A percentile compares a stretch with the other conserved stretches of the same genome.
Evolutionary conservation across 2,329 filamentous ascomycete species (phyloP).

Genomic region (Pseudogymnoascus sp.): DNA sequence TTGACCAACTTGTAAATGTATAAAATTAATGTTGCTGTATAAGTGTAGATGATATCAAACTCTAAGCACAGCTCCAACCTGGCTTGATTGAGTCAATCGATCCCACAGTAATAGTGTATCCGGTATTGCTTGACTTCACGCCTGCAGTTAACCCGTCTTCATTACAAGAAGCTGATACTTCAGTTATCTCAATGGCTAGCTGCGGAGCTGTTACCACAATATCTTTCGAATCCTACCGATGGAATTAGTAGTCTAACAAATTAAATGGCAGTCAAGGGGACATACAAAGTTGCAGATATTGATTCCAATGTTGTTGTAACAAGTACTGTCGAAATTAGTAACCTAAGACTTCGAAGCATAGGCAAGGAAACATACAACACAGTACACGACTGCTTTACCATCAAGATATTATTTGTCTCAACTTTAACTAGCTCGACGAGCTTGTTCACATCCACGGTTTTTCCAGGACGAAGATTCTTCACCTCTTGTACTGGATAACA

Average conservation of each 20-base stretch:
- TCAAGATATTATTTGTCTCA: not conserved
- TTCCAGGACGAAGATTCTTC: not conserved
- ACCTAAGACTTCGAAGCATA: too few species aligned
- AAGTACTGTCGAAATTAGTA: not conserved
- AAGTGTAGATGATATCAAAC: not conserved
- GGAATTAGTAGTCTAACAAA: not conserved
- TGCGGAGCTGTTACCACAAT: not conserved
- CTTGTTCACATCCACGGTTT: not conserved
- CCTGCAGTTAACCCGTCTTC: not conserved
- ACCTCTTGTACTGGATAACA: not conserved
- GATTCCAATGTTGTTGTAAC: not conserved
- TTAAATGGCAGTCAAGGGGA: not conserved
- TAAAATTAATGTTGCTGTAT: not conserved
- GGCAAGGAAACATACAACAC: not conserved
- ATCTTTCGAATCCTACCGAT: not conserved
- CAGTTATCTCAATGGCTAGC: not conserved
- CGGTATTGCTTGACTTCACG: not conserved
- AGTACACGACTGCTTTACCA: not conserved
- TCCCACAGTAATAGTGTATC: not conserved
- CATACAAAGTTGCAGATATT: not conserved
- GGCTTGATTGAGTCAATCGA: not conserved
- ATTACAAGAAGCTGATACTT: not conserved
- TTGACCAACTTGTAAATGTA: not conserved
- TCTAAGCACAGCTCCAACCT: not conserved
- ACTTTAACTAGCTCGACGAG: not conserved